Evolutionary conservation across 352 stramenopile species (phyloP).

Genomic region (Pythium coloratum): DNA sequence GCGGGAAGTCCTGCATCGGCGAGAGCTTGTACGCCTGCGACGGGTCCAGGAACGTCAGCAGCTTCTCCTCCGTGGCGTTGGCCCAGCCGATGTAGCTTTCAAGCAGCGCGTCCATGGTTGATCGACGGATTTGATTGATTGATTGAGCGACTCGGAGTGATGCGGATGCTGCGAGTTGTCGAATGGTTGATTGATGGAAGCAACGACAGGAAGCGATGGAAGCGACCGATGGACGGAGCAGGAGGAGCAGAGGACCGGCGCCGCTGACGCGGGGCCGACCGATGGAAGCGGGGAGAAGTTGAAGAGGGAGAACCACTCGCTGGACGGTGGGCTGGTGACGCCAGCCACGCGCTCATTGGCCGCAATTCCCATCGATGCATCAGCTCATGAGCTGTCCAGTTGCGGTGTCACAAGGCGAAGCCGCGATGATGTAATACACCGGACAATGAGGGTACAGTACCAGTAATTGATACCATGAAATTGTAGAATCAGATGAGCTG

Average conservation of each 20-base stretch:
- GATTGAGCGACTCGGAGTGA: background rate
- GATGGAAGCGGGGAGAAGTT: background rate
- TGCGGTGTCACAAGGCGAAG: background rate
- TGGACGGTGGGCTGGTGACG: conserved; percentile 1
- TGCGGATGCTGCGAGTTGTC: conserved; percentile 8
- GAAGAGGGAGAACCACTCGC: background rate
- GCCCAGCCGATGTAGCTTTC: conserved; percentile 10
- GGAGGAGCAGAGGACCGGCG: background rate
- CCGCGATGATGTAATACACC: conserved; percentile 14
- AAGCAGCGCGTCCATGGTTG: conserved; percentile 14
- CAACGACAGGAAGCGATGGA: background rate
- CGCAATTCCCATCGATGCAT: conserved; percentile 1
- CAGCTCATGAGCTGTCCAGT: background rate
- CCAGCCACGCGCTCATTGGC: conserved; percentile 12
- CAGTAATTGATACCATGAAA: too few species aligned
- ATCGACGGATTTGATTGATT: too few species aligned
- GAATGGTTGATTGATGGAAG: background rate
- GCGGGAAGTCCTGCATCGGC: too few species aligned
- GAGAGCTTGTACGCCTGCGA: conserved; percentile 1
- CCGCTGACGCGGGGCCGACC: too few species aligned
- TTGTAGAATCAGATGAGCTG: too few species aligned
- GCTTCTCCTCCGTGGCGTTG: conserved; percentile 15
- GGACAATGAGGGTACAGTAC: background rate
- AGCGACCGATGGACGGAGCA: background rate
- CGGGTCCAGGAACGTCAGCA: conserved; percentile 11